Evolutionary conservation across 2,329 filamentous ascomycete species (phyloP).

Genomic region (Paracoccidioides brasiliensis): DNA sequence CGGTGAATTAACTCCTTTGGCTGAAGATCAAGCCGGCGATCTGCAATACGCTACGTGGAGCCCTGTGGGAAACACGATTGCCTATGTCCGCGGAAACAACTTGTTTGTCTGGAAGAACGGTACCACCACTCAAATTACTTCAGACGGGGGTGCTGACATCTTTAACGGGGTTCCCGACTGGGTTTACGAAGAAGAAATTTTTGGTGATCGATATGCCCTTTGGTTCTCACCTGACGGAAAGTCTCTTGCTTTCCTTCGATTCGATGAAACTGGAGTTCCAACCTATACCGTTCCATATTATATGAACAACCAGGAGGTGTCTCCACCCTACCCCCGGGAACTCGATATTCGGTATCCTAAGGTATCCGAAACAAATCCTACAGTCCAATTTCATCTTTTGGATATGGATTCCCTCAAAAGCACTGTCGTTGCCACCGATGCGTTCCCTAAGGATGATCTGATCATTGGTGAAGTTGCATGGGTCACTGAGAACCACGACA

Average conservation of each 20-base stretch:
- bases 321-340: constrained; percentile 49
- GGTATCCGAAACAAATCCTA: constrained; percentile 54
- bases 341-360: constrained; percentile 56
- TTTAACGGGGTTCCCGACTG: constrained; percentile 92
- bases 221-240: constrained; percentile 87
- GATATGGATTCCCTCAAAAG: constrained; percentile 37
- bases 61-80: constrained; percentile 45
- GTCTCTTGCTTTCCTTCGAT: constrained; percentile 74
- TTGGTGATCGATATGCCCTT: constrained; percentile 59
- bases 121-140: constrained; percentile 53
- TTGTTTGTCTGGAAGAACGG: constrained; percentile 47
- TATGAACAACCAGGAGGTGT: constrained; percentile 44
- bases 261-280: constrained; percentile 60
- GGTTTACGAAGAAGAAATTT: constrained; percentile 80
- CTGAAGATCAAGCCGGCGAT: constrained; percentile 47
- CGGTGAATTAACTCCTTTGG: constrained; percentile 42
- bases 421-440: constrained; percentile 39
- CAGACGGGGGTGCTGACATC: constrained; percentile 67
- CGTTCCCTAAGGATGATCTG: constrained; percentile 47
- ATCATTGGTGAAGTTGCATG: constrained; percentile 56
- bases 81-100: constrained; percentile 55
- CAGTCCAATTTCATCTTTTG: constrained; percentile 47
- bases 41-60: constrained; percentile 55
- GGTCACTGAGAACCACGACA: constrained; percentile 49
- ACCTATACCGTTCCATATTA: constrained; percentile 56